A percentile compares a stretch with the other conserved stretches of the same genome.
phyloP scores from a whole-genome alignment of 345 rosid species.

The Clarkia xantiana region DNA sequence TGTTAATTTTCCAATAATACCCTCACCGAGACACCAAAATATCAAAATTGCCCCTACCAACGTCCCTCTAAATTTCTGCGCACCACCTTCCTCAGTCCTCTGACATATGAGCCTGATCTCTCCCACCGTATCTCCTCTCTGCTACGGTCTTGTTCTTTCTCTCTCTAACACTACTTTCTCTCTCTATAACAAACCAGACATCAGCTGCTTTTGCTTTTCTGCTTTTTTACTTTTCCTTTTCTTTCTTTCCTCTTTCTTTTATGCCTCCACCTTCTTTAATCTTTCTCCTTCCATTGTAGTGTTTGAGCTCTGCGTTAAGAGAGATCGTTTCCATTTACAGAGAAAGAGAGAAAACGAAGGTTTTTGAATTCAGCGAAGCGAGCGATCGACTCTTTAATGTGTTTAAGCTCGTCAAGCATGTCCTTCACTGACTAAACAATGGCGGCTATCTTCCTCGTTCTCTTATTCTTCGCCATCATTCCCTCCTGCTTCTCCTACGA shows the following conservation, averaged over 20 bases:
- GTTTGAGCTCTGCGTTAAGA: too few relatives aligned
- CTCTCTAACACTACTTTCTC: background rate
- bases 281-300: background rate
- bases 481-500: constrained; percentile 37
- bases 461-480: constrained; percentile 12
- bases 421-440: constrained; percentile 6
- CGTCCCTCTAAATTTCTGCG: constrained; percentile 24
- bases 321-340: constrained; percentile 5
- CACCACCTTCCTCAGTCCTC: constrained; percentile 10
- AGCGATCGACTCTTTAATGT: too few relatives aligned
- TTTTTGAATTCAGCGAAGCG: too few relatives aligned
- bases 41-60: background rate
- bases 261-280: background rate
- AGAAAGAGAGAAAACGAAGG: background rate
- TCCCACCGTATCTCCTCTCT: constrained; percentile 1
- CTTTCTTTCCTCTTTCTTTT: background rate
- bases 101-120: constrained; percentile 9
- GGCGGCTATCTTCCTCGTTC: constrained; percentile 5
- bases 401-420: constrained; percentile 15
- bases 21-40: too few relatives aligned
- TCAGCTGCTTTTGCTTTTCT: constrained; percentile 7
- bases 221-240: constrained; percentile 1
- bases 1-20: too few relatives aligned
- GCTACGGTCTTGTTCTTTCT: background rate
- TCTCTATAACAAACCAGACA: background rate